Evolutionary conservation across 1,284 basidiomycete genomes (phyloP).

Genomic region (Inonotus obliquus): DNA sequence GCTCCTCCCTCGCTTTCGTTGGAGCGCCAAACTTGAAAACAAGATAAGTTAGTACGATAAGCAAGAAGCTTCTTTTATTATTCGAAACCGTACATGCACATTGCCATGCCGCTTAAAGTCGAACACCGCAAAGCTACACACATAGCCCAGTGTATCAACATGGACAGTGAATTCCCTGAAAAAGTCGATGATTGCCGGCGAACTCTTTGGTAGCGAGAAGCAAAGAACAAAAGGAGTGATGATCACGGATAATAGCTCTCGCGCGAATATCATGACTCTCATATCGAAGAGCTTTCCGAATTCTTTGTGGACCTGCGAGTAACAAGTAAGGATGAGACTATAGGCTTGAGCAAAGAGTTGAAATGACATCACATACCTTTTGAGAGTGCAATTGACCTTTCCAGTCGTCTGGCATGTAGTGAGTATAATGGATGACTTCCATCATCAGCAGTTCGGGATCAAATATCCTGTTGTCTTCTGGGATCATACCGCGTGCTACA

Average conservation of each 20-base stretch:
- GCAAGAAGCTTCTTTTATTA: neutral
- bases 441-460: slow-evolving; percentile 91
- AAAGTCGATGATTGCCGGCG: slow-evolving; percentile 89
- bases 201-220: slow-evolving; percentile 86
- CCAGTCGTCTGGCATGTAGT: slow-evolving; percentile 95
- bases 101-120: slow-evolving; percentile 93
- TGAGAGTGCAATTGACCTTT: slow-evolving; percentile 86
- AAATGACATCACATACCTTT: slow-evolving; percentile 41
- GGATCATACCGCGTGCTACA: slow-evolving; percentile 90
- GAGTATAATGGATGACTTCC: slow-evolving; percentile 89
- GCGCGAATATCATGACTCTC: slow-evolving; percentile 82
- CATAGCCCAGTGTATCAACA: slow-evolving; percentile 93
- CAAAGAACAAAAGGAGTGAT: slow-evolving; percentile 93
- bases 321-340: slow-evolving; percentile 10
- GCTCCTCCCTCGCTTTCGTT: slow-evolving; percentile 57
- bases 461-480: slow-evolving; percentile 89
- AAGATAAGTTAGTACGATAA: slow-evolving; percentile 10
- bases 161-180: slow-evolving; percentile 97
- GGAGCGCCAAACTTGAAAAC: slow-evolving; percentile 70
- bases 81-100: slow-evolving; percentile 52
- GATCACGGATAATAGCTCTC: slow-evolving; percentile 87
- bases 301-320: slow-evolving; percentile 72
- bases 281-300: slow-evolving; percentile 88
- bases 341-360: neutral
- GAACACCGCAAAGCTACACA: slow-evolving; percentile 97